phyloP scores from a whole-genome alignment of 257 asterid genomes.

The Coffea eugenioides region DNA sequence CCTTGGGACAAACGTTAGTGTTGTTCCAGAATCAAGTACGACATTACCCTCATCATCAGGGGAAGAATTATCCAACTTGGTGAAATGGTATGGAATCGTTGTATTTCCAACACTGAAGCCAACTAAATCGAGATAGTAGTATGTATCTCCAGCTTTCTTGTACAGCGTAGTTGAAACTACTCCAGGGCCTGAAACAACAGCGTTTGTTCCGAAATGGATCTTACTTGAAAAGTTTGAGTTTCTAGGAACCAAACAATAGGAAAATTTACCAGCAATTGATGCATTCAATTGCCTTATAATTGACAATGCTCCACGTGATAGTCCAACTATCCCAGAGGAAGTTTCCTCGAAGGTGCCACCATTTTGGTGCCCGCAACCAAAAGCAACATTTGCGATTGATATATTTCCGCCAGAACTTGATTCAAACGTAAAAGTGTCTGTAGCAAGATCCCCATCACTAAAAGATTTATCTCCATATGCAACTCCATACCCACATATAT shows the following conservation, averaged over 20 bases:
- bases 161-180: slow-evolving; percentile 45
- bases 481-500: slow-evolving; percentile 34
- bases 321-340: slow-evolving; percentile 56
- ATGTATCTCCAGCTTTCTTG: slow-evolving; percentile 25
- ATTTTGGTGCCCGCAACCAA: slow-evolving; percentile 56
- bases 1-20: slow-evolving; percentile 39
- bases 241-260: slow-evolving; percentile 43
- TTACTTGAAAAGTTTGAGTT: slow-evolving; percentile 34
- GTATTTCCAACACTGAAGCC: slow-evolving; percentile 35
- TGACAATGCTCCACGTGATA: slow-evolving; percentile 48
- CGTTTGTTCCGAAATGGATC: slow-evolving; percentile 44
- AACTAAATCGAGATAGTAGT: slow-evolving; percentile 43
- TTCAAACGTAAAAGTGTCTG: slow-evolving; percentile 43
- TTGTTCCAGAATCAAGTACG: slow-evolving; percentile 63
- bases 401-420: slow-evolving; percentile 11
- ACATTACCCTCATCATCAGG: slow-evolving; percentile 28
- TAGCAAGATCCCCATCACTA: slow-evolving; percentile 39
- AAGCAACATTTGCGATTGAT: slow-evolving; percentile 31
- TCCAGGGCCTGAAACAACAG: slow-evolving; percentile 25
- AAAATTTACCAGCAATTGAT: slow-evolving; percentile 39
- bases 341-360: slow-evolving; percentile 33
- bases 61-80: too few relatives aligned
- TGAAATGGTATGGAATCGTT: not conserved
- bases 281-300: slow-evolving; percentile 40
- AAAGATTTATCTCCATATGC: slow-evolving; percentile 38